These are phyloP conservation scores for Suillus decipiens DNA, from an alignment of 768 basidiomycete genomes.

Conservation along the genomic window DNA sequence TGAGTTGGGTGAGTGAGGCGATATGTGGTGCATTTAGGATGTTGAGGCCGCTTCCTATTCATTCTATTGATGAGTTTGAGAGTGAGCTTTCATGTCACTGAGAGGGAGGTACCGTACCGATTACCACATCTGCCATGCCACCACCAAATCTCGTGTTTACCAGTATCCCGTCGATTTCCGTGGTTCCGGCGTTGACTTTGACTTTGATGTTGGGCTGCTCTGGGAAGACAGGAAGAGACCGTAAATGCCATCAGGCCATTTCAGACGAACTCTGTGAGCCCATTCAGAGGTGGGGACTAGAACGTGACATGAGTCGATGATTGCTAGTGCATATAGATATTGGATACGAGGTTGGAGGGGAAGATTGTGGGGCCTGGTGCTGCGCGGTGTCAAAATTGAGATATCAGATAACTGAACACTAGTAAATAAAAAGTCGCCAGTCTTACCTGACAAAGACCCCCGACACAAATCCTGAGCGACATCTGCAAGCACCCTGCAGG, in stretches of 20 bases:
- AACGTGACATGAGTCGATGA: constrained; percentile 76
- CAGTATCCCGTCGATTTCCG: no score
- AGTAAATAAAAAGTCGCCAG: background rate
- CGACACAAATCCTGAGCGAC: constrained; percentile 28
- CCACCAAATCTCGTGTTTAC: no score
- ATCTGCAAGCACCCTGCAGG: constrained; percentile 88
- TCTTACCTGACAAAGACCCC: constrained; percentile 15
- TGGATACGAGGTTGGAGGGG: constrained; percentile 79
- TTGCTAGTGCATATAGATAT: constrained; percentile 87
- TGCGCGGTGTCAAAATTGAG: background rate
- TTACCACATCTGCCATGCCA: no score
- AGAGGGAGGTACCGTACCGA: no score
- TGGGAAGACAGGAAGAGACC: constrained; percentile 49
- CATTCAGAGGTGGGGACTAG: constrained; percentile 46
- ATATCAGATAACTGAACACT: background rate
- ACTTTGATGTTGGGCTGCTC: constrained; percentile 22
- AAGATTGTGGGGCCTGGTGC: constrained; percentile 20
- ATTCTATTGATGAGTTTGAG: no score
- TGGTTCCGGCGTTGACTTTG: no score
- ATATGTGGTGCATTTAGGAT: constrained; percentile 82
- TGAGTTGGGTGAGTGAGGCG: constrained; percentile 74
- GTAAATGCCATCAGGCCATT: constrained; percentile 99
- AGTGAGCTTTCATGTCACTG: no score
- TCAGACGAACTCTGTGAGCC: constrained; percentile 69
- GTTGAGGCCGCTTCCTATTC: constrained; percentile 60